These are phyloP conservation scores for Trichoderma breve DNA, from an alignment of 2,329 filamentous ascomycete species.

Conservation along the genomic window DNA sequence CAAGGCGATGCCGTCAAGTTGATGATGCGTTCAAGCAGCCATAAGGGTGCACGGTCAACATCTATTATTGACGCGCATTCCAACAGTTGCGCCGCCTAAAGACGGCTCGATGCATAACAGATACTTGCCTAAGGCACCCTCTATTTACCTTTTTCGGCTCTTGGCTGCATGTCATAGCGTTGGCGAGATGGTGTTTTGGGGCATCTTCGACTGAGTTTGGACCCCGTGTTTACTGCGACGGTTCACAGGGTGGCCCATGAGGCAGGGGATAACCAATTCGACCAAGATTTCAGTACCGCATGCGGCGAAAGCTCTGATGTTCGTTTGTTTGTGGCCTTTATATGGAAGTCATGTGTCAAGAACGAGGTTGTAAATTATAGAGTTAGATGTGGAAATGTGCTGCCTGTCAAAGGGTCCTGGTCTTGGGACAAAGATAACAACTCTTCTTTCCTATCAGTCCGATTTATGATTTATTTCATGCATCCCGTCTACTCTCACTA, in stretches of 20 bases:
- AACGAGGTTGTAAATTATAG: not conserved
- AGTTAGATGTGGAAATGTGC: not conserved
- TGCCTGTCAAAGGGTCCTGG: not conserved
- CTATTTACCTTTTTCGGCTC: not conserved
- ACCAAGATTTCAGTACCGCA: conserved; percentile 1
- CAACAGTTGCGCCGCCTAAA: not conserved
- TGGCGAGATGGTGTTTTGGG: not conserved
- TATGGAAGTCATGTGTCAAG: conserved; percentile 6
- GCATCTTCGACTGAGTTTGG: not conserved
- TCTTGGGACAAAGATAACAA: not conserved
- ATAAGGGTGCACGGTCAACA: conserved; percentile 2
- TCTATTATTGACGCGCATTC: not conserved
- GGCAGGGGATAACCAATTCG: not conserved
- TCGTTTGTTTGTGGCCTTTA: conserved; percentile 8
- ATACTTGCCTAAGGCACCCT: not conserved
- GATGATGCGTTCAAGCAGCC: not conserved
- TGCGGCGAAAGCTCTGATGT: conserved; percentile 12
- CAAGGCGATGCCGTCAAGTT: not conserved
- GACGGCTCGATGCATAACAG: not conserved
- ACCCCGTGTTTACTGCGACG: not conserved
- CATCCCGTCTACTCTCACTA: not conserved
- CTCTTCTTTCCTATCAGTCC: not conserved
- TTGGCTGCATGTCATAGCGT: not conserved
- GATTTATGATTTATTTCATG: not conserved
- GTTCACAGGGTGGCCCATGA: conserved; percentile 11